Percentiles rank a stretch among this genome's conserved stretches.
Conservation (phyloP, 306 rosid genomes). For the Cajanus cajan region DNA sequence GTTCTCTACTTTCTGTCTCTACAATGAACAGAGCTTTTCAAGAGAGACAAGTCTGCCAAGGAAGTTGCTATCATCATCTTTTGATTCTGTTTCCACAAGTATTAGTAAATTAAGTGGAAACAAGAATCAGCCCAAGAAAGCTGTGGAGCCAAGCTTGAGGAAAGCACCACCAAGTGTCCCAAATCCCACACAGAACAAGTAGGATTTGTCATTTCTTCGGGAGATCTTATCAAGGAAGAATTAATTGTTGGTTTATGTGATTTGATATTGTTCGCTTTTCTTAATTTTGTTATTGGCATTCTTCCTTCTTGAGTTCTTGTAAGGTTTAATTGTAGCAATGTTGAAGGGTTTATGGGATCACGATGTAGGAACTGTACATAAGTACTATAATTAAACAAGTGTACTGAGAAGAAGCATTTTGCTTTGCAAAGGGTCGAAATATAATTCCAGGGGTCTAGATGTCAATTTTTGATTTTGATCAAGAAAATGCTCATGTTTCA, state of each 20-base stretch:
- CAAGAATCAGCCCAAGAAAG: conserved; percentile 46
- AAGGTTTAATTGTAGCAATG: background rate
- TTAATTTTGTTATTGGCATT: background rate
- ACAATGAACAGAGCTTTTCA: conserved; percentile 31
- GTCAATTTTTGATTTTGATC: conserved; percentile 16
- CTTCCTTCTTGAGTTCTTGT: background rate
- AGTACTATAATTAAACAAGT: background rate
- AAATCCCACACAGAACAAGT: conserved; percentile 57
- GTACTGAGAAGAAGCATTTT: background rate
- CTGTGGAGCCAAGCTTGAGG: conserved; percentile 50
- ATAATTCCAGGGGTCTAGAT: background rate
- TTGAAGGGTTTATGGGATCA: background rate
- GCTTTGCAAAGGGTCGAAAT: conserved; percentile 1
- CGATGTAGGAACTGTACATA: conserved; percentile 28
- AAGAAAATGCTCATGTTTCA: conserved; percentile 5
- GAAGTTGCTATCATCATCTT: conserved; percentile 39
- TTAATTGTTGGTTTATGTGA: background rate
- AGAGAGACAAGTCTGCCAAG: conserved; percentile 36
- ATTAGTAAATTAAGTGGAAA: conserved; percentile 15
- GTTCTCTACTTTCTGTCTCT: conserved; percentile 34
- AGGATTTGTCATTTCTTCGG: conserved; percentile 4
- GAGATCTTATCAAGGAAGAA: background rate
- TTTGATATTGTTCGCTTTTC: background rate
- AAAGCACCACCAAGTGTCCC: conserved; percentile 47
- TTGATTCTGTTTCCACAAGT: conserved; percentile 29